Percentiles rank a stretch among this genome's conserved stretches.
Conservation (phyloP, 2,329 filamentous ascomycete species). For the Sporothrix curviconia region DNA sequence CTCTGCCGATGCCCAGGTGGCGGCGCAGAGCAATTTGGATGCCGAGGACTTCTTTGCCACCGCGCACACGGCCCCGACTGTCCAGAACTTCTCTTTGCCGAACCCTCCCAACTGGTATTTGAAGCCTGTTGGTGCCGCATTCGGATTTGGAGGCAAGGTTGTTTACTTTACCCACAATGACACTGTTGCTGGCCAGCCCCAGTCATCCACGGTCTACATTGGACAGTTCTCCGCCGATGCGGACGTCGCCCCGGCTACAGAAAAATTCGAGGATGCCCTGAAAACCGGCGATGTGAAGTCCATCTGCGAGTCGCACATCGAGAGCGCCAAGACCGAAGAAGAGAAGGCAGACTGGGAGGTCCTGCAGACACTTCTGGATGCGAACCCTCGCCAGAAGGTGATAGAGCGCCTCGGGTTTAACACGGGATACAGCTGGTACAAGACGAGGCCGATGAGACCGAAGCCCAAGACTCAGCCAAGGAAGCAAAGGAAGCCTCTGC, state of each 20-base stretch:
- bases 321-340: constrained; percentile 71
- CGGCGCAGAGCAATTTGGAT: constrained; percentile 64
- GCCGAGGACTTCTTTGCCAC: constrained; percentile 96
- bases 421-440: constrained; percentile 38
- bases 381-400: constrained; percentile 79
- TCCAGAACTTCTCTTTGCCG: constrained; percentile 76
- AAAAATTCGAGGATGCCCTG: constrained; percentile 79
- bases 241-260: constrained; percentile 73
- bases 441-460: constrained; percentile 33
- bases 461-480: constrained; percentile 26
- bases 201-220: constrained; percentile 72
- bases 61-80: constrained; percentile 85
- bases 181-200: constrained; percentile 54
- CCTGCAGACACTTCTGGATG: constrained; percentile 78
- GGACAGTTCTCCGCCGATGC: constrained; percentile 85
- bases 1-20: constrained; percentile 55
- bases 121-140: constrained; percentile 76
- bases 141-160: constrained; percentile 92
- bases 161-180: constrained; percentile 62
- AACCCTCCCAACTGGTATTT: constrained; percentile 89
- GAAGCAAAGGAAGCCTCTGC: constrained; percentile 30
- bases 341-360: constrained; percentile 96
- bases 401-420: constrained; percentile 87
- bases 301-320: constrained; percentile 75
- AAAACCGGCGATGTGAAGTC: constrained; percentile 67